Percentiles rank a stretch among this genome's conserved stretches.
These are phyloP conservation scores for Jacaranda copaia DNA, from an alignment of 257 asterid species.

Conservation along the genomic window DNA sequence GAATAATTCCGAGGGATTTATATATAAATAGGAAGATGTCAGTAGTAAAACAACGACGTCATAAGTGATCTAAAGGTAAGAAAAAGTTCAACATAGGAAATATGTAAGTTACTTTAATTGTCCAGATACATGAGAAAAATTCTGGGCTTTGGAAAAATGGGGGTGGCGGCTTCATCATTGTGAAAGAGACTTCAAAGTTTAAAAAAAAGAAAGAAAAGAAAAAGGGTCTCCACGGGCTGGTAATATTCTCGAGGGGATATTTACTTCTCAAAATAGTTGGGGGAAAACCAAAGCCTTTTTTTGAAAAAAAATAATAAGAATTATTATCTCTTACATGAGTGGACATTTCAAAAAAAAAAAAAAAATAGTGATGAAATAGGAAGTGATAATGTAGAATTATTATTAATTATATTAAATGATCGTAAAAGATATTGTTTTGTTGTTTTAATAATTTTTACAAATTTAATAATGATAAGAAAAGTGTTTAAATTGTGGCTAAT, in stretches of 20 bases:
- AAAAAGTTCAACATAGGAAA: background rate
- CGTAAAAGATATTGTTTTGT: too few species aligned
- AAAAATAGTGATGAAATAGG: too few species aligned
- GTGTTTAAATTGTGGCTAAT: too few species aligned
- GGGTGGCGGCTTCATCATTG: slow-evolving; percentile 40
- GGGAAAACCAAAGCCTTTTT: too few species aligned
- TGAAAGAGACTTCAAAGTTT: slow-evolving; percentile 4
- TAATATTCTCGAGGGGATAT: background rate
- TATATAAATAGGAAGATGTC: slow-evolving; percentile 1
- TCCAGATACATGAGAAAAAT: slow-evolving; percentile 45
- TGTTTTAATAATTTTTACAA: too few species aligned
- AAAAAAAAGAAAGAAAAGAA: too few species aligned
- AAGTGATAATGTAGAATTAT: too few species aligned
- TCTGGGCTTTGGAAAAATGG: slow-evolving; percentile 13
- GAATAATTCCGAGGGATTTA: slow-evolving; percentile 8
- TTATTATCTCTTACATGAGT: too few species aligned
- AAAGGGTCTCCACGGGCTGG: background rate
- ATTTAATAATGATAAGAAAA: too few species aligned
- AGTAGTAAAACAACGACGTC: background rate
- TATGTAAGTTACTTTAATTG: background rate
- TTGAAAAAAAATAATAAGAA: too few species aligned
- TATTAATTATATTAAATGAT: too few species aligned
- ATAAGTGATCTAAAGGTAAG: background rate
- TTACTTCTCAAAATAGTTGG: slow-evolving; percentile 4
- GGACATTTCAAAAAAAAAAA: too few species aligned